Percentiles rank a stretch among this genome's conserved stretches.
These are phyloP conservation scores for Nematocida displodere DNA, from an alignment of 371 early-diverging fungal genomes.

Conservation along the genomic window DNA sequence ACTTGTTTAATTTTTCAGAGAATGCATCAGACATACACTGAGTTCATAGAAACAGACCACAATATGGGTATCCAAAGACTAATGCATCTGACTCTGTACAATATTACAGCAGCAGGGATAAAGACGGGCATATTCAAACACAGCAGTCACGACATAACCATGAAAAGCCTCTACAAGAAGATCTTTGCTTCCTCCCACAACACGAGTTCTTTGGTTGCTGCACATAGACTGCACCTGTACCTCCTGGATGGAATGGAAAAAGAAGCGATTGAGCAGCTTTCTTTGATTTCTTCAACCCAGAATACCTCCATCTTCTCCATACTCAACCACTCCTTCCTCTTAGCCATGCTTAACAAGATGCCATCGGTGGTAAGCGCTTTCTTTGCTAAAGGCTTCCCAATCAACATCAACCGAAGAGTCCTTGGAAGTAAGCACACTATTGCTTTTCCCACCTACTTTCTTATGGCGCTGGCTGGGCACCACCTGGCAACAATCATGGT, in stretches of 20 bases:
- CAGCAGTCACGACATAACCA: slow-evolving; percentile 7
- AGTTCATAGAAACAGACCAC: slow-evolving; percentile 52
- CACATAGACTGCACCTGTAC: slow-evolving; percentile 34
- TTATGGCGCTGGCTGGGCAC: slow-evolving; percentile 31
- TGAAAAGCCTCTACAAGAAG: slow-evolving; percentile 33
- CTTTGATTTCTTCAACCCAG: slow-evolving; percentile 5
- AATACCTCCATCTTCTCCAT: slow-evolving; percentile 24
- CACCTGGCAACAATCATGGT: slow-evolving; percentile 34
- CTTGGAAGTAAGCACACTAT: slow-evolving; percentile 43
- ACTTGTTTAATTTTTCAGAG: slow-evolving; percentile 20
- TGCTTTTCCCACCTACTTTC: slow-evolving; percentile 47
- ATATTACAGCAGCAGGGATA: slow-evolving; percentile 28
- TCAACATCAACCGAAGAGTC: slow-evolving; percentile 52
- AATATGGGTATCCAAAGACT: slow-evolving; percentile 46
- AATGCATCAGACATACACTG: slow-evolving; percentile 36
- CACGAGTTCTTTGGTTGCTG: slow-evolving; percentile 24
- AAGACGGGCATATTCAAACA: slow-evolving; percentile 19
- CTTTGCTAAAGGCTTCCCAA: slow-evolving; percentile 54
- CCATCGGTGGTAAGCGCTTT: slow-evolving; percentile 57
- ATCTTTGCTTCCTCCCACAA: slow-evolving; percentile 6
- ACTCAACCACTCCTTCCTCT: slow-evolving; percentile 56
- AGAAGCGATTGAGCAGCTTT: slow-evolving; percentile 40
- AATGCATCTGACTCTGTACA: slow-evolving; percentile 21
- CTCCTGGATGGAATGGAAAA: slow-evolving; percentile 45
- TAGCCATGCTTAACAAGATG: slow-evolving; percentile 58